Base-by-base conservation (phyloP, 2,329 filamentous ascomycete species). In the Lachnellula suecica region DNA sequence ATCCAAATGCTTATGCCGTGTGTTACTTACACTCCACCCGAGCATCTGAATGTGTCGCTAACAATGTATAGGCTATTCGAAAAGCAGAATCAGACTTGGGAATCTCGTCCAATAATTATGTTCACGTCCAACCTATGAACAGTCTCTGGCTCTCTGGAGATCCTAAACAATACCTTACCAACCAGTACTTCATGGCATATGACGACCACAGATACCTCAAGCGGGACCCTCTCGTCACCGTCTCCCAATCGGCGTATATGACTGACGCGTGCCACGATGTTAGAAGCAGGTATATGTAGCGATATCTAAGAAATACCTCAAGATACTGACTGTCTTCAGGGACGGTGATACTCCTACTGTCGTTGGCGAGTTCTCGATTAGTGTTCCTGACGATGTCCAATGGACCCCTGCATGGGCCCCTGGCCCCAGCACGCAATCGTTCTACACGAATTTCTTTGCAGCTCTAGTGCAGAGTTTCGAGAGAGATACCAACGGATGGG, bases 321-420 rank as follows among this genome's bases (percentile, higher is more conserved):
- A 48, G 4, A 24, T 49, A 23, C 40, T 49, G 42, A n/a, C n/a
- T n/a, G n/a, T n/a, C n/a, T n/a, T n/a, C 44, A 41, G 42, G 3
- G 49, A 57, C 27, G 57, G 60, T 31, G 64, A 66, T 11, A 68
- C 60, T 34, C 76, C 78, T 3, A 73, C 76, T 13, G 71, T 84
- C 23, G 74, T 85, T 2, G 81, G 81, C 27, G 83, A 86, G 63
- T 86, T 79, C 75, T 77, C 75, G 38, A 64, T 86, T 7, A 73
- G 72, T 35, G 74, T 80, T 1, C 75, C 78, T 9, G 74, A 76
- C 54, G 63, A 74, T 17, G 67, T 80, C 7, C 69, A 83, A 63
- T 69, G 66, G 61, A 74, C 62, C 1, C 52, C 62, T 2, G 75
- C 71, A 23, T 83, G 74, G 72, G 61, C 74, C 58, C 67, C 70